Evolutionary conservation across 129 eudicot genomes (phyloP).

Genomic region (Tagetes patula): DNA sequence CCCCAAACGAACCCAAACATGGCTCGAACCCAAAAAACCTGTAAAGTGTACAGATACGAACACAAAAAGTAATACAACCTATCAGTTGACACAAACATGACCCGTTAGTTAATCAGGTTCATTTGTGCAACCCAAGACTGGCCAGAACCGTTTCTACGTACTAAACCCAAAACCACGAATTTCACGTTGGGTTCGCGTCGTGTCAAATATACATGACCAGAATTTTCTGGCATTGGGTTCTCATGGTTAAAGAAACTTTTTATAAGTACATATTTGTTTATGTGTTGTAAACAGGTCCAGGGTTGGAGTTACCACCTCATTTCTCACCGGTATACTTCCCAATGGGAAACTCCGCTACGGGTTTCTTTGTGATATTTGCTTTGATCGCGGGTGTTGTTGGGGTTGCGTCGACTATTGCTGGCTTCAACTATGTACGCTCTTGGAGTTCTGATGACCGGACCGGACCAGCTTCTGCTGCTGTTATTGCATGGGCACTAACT

Average conservation of each 20-base stretch:
- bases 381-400: conserved; percentile 89
- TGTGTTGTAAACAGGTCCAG: conserved; percentile 54
- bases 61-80: too few relatives aligned
- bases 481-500: conserved; percentile 80
- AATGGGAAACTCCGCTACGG: conserved; percentile 97
- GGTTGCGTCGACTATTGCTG: conserved; percentile 60
- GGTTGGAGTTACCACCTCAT: conserved; percentile 70
- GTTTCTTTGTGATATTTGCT: conserved; percentile 74
- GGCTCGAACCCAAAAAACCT: too few relatives aligned
- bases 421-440: conserved; percentile 52
- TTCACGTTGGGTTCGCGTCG: too few relatives aligned
- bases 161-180: too few relatives aligned
- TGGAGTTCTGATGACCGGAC: conserved; percentile 60
- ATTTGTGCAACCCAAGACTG: too few relatives aligned
- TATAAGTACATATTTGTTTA: neutral
- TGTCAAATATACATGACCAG: neutral
- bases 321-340: conserved; percentile 94
- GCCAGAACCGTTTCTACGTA: too few relatives aligned
- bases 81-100: too few relatives aligned
- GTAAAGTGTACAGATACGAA: too few relatives aligned
- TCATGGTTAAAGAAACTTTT: neutral
- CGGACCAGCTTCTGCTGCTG: conserved; percentile 72
- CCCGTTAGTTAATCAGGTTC: too few relatives aligned
- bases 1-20: too few relatives aligned
- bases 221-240: neutral